These are phyloP conservation scores for Thelephora ganbajun DNA, from an alignment of 768 basidiomycete genomes.

Conservation along the genomic window DNA sequence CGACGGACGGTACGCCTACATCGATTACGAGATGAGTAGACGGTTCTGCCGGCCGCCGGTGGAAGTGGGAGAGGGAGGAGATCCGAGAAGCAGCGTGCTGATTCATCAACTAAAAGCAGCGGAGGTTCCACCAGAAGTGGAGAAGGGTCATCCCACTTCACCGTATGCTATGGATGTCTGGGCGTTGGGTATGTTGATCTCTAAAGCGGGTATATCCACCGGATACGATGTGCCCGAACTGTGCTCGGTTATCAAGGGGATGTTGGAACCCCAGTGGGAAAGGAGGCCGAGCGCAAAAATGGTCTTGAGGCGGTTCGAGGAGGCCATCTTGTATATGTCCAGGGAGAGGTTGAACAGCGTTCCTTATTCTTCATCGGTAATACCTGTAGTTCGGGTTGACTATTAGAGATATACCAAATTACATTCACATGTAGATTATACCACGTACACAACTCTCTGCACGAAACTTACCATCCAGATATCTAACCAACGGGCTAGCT, in stretches of 20 bases:
- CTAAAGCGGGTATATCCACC: conserved; percentile 38
- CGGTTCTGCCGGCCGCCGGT: conserved; percentile 23
- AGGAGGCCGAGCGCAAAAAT: conserved; percentile 35
- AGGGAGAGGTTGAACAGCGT: conserved; percentile 17
- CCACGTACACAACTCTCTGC: not conserved
- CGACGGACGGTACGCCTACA: conserved; percentile 51
- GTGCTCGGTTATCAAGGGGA: conserved; percentile 37
- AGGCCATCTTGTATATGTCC: conserved; percentile 28
- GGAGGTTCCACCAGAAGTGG: conserved; percentile 61
- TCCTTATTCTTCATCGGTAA: not conserved
- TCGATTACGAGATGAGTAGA: conserved; percentile 60
- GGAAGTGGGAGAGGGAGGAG: too few relatives aligned
- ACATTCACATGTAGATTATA: not conserved
- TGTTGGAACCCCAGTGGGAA: conserved; percentile 40
- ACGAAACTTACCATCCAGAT: not conserved
- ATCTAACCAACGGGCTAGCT: not conserved
- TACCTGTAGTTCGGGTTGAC: not conserved
- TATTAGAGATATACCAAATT: not conserved
- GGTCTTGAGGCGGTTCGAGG: conserved; percentile 39
- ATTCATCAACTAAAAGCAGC: conserved; percentile 32
- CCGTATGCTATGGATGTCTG: conserved; percentile 67
- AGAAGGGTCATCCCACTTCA: conserved; percentile 31
- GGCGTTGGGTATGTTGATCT: conserved; percentile 51
- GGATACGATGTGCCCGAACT: conserved; percentile 47
- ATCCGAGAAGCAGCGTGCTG: too few relatives aligned